These are phyloP conservation scores for Cetraspora pellucida DNA, from an alignment of 192 early-diverging fungal genomes.

Conservation along the genomic window DNA sequence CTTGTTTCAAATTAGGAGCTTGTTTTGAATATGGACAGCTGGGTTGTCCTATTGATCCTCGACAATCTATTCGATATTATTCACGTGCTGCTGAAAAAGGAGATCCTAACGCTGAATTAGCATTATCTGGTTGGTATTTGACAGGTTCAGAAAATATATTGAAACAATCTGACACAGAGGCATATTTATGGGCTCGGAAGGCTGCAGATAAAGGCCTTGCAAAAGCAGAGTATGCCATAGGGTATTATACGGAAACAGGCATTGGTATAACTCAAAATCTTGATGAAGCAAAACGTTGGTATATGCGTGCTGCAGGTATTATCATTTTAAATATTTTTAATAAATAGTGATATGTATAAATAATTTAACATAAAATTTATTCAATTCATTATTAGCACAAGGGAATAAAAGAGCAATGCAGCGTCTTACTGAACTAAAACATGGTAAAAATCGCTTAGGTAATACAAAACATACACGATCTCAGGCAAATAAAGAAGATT, in stretches of 20 bases:
- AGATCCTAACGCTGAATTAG: constrained; percentile 88
- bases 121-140: constrained; percentile 97
- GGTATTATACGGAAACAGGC: constrained; percentile 91
- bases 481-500: constrained; percentile 31
- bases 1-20: constrained; percentile 89
- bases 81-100: constrained; percentile 89
- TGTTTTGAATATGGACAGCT: constrained; percentile 95
- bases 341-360: not conserved
- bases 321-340: not conserved
- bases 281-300: constrained; percentile 90
- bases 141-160: constrained; percentile 90
- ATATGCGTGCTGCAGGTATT: constrained; percentile 69
- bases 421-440: constrained; percentile 83
- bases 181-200: constrained; percentile 97
- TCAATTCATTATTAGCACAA: constrained; percentile 51
- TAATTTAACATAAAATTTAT: not conserved
- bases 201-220: constrained; percentile 93
- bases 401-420: constrained; percentile 82
- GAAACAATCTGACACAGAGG: constrained; percentile 88
- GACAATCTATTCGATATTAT: constrained; percentile 95
- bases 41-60: constrained; percentile 81
- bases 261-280: constrained; percentile 78
- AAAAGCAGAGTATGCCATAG: constrained; percentile 97
- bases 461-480: constrained; percentile 36
- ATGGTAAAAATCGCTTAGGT: constrained; percentile 39